Evolutionary conservation across 2,329 filamentous ascomycete species (phyloP).

Genomic region (Trichoderma sp.): DNA sequence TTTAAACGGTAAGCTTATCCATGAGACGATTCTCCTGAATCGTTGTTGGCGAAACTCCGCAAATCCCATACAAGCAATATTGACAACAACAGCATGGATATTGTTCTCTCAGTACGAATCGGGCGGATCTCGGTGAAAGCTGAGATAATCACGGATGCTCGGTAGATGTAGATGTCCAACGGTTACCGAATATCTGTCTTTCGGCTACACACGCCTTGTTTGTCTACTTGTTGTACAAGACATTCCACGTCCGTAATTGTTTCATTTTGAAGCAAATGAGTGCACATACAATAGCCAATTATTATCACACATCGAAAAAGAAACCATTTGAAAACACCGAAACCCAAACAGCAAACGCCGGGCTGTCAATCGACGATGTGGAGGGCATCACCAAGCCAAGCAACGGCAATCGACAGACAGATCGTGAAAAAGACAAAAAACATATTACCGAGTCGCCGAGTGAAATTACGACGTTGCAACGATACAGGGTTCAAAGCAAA

Average conservation of each 20-base stretch:
- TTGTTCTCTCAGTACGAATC: not conserved
- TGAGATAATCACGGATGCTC: not conserved
- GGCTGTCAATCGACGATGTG: not conserved
- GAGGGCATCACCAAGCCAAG: too few relatives aligned
- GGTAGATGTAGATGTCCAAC: not conserved
- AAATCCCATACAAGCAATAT: not conserved
- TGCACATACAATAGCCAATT: too few relatives aligned
- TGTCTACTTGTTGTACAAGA: not conserved
- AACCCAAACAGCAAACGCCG: not conserved
- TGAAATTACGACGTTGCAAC: conserved; percentile 10
- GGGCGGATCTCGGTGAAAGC: not conserved
- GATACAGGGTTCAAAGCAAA: not conserved
- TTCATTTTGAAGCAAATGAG: not conserved
- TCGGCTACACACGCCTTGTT: not conserved
- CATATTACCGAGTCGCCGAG: not conserved
- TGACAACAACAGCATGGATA: not conserved
- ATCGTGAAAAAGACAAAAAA: not conserved
- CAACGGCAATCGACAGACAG: not conserved
- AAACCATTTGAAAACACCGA: not conserved
- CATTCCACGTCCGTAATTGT: not conserved
- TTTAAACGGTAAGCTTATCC: not conserved
- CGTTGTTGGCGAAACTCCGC: not conserved
- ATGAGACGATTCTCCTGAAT: not conserved
- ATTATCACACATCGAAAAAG: accelerated
- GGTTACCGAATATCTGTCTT: not conserved